These are phyloP conservation scores for Monosporascus ibericus DNA, from an alignment of 2,329 filamentous ascomycete species.

Conservation along the genomic window DNA sequence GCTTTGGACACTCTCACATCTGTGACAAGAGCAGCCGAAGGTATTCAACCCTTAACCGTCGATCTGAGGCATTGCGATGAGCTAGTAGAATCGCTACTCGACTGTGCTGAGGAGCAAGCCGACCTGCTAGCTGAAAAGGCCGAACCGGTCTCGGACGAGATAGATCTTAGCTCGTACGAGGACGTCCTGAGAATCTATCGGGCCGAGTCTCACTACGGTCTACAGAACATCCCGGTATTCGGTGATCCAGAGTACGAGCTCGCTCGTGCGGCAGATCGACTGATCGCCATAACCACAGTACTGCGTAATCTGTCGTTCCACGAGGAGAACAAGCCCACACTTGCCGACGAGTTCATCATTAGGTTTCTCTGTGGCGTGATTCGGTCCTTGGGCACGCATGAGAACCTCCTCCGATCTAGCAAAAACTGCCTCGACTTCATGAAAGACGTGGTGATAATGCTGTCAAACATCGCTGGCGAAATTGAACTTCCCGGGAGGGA, in stretches of 20 bases:
- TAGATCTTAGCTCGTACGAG: constrained; percentile 79
- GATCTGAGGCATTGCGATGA: constrained; percentile 76
- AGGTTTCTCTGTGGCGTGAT: constrained; percentile 81
- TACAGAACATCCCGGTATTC: constrained; percentile 68
- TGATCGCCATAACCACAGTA: constrained; percentile 89
- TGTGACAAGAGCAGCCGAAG: constrained; percentile 56
- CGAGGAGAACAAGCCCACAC: constrained; percentile 62
- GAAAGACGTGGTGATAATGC: constrained; percentile 85
- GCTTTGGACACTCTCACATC: constrained; percentile 78
- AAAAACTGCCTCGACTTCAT: constrained; percentile 90
- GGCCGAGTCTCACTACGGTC: constrained; percentile 56
- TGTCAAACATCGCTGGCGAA: constrained; percentile 80
- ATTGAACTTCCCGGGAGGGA: constrained; percentile 80
- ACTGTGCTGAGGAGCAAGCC: constrained; percentile 85
- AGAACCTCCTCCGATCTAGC: constrained; percentile 75
- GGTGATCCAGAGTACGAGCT: constrained; percentile 75
- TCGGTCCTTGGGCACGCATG: constrained; percentile 80
- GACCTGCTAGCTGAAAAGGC: constrained; percentile 80
- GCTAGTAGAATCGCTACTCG: constrained; percentile 77
- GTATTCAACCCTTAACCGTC: constrained; percentile 56
- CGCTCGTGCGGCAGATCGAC: constrained; percentile 76
- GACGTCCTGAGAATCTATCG: constrained; percentile 77
- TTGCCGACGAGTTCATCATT: constrained; percentile 73
- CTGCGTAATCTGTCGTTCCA: constrained; percentile 87
- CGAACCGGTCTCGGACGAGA: constrained; percentile 78